Conservation (phyloP, 1,139 yeast species). For the Meyerozyma elateridarum region DNA sequence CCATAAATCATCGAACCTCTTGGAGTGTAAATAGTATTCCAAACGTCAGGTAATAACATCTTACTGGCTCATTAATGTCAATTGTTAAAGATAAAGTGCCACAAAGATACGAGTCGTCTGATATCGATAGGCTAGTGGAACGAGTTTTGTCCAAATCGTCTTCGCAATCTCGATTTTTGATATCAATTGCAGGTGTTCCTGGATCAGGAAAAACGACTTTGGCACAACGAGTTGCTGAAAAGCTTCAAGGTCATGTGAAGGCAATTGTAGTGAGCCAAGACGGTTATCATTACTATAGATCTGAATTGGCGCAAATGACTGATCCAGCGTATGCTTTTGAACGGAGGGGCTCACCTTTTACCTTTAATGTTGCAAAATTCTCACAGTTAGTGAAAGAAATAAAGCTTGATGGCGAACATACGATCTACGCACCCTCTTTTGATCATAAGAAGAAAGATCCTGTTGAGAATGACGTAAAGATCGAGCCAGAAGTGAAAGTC, state of each 20-base stretch:
- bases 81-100: not conserved
- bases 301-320: conserved; percentile 12
- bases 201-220: conserved; percentile 25
- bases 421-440: conserved; percentile 14
- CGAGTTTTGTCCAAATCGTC: not conserved
- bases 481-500: conserved; percentile 11
- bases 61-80: not conserved
- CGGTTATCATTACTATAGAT: conserved; percentile 17
- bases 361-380: conserved; percentile 14
- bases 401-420: conserved; percentile 6
- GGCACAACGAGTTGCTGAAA: conserved; percentile 11
- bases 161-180: conserved; percentile 7
- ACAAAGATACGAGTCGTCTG: not conserved
- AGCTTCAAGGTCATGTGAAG: conserved; percentile 15
- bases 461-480: conserved; percentile 12
- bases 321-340: conserved; percentile 13
- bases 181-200: conserved; percentile 21
- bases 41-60: not conserved
- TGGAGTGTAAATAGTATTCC: not conserved
- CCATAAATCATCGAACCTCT: not conserved
- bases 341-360: conserved; percentile 21
- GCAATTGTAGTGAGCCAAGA: conserved; percentile 31
- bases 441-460: conserved; percentile 18
- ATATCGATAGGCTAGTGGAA: not conserved
- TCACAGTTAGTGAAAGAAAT: conserved; percentile 10